phyloP scores from a whole-genome alignment of 805 yeast species.

The Ascoidea rubescens region DNA sequence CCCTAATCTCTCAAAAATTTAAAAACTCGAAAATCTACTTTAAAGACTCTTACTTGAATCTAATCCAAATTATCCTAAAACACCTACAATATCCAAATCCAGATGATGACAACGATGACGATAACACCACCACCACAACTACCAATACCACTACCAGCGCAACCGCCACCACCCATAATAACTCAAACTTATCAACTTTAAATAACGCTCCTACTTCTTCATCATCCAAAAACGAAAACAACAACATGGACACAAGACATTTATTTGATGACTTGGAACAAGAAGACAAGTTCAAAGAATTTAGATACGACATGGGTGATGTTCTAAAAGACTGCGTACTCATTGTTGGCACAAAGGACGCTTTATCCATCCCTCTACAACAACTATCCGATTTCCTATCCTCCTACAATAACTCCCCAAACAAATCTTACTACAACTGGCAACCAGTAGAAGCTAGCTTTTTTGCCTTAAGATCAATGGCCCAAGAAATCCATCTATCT shows the following conservation, averaged over 20 bases:
- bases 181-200: too few species aligned
- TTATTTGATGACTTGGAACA: constrained; percentile 63
- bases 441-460: constrained; percentile 83
- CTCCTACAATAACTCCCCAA: constrained; percentile 18
- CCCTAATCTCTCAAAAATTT: constrained; percentile 23
- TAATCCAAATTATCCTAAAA: constrained; percentile 45
- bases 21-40: constrained; percentile 23
- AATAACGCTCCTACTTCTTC: too few species aligned
- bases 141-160: too few species aligned
- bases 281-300: constrained; percentile 87
- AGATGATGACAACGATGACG: constrained; percentile 9
- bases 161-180: too few species aligned
- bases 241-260: constrained; percentile 15
- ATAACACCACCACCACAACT: too few species aligned
- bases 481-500: constrained; percentile 62
- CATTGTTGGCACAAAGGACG: constrained; percentile 64
- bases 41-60: constrained; percentile 38
- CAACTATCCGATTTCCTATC: constrained; percentile 27
- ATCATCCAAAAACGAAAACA: not conserved
- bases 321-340: constrained; percentile 93
- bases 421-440: constrained; percentile 31
- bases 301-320: constrained; percentile 95
- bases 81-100: constrained; percentile 66
- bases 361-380: constrained; percentile 57
- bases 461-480: constrained; percentile 87